A percentile compares a stretch with the other conserved stretches of the same genome.
These are phyloP conservation scores for Nymphaea thermarum DNA, from an alignment of 164 flowering plant species.

Conservation along the genomic window DNA sequence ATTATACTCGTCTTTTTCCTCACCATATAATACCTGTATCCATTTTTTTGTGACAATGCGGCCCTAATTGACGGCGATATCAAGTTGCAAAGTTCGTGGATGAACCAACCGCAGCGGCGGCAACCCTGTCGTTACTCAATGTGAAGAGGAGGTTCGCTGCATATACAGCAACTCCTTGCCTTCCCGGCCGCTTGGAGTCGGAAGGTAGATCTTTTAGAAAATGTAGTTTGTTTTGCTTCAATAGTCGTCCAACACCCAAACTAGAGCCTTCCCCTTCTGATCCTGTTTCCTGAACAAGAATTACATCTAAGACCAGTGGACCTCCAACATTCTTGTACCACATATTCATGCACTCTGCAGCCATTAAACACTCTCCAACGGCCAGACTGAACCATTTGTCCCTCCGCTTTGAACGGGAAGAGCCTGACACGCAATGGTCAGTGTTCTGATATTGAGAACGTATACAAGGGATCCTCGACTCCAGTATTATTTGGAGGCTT, in stretches of 20 bases:
- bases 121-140: too few species aligned
- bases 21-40: too few species aligned
- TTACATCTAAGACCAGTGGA: slow-evolving; percentile 71
- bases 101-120: too few species aligned
- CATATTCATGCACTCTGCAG: slow-evolving; percentile 51
- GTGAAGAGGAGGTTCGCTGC: too few species aligned
- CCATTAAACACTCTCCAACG: slow-evolving; percentile 62
- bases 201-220: too few species aligned
- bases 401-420: slow-evolving; percentile 38
- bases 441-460: slow-evolving; percentile 24
- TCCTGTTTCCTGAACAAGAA: slow-evolving; percentile 45
- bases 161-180: too few species aligned
- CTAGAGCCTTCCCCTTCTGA: background rate
- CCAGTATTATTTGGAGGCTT: slow-evolving; percentile 60
- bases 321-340: slow-evolving; percentile 68
- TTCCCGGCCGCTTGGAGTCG: too few species aligned
- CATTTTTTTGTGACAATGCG: too few species aligned
- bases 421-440: slow-evolving; percentile 12
- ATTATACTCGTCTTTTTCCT: too few species aligned
- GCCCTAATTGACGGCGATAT: too few species aligned
- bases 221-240: background rate
- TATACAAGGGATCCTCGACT: slow-evolving; percentile 62
- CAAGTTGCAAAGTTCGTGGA: too few species aligned
- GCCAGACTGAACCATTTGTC: slow-evolving; percentile 81
- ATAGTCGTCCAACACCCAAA: background rate